phyloP scores from a whole-genome alignment of 371 early-diverging fungal genomes.

The Zancudomyces culisetae region DNA sequence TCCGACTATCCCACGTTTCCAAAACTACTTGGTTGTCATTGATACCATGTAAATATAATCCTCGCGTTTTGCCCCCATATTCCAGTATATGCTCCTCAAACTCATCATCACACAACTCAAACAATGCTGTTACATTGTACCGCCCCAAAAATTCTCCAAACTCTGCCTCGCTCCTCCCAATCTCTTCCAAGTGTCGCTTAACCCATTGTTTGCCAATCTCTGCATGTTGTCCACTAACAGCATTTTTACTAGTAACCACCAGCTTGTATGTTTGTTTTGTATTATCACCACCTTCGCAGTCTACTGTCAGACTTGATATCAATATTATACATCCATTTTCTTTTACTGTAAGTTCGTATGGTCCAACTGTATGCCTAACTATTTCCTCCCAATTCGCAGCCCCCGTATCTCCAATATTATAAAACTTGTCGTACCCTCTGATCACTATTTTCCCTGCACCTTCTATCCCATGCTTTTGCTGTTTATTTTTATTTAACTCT shows the following conservation, averaged over 20 bases:
- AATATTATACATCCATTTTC: conserved; percentile 94
- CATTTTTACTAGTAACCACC: conserved; percentile 83
- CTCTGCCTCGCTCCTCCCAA: conserved; percentile 35
- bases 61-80: conserved; percentile 53
- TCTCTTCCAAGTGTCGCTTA: conserved; percentile 34
- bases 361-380: conserved; percentile 41
- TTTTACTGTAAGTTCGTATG: conserved; percentile 81
- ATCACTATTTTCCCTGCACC: conserved; percentile 32
- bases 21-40: conserved; percentile 58
- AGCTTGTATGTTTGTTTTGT: too few species aligned
- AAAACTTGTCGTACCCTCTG: conserved; percentile 92
- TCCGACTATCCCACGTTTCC: conserved; percentile 40
- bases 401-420: conserved; percentile 48
- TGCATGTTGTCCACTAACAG: conserved; percentile 28
- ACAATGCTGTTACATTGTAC: conserved; percentile 56
- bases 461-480: conserved; percentile 4
- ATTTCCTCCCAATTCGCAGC: conserved; percentile 40
- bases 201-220: conserved; percentile 60
- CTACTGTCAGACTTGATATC: conserved; percentile 42
- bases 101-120: conserved; percentile 73
- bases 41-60: conserved; percentile 82
- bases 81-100: conserved; percentile 88
- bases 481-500: too few species aligned
- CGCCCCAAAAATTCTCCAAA: conserved; percentile 47
- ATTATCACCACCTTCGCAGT: too few species aligned